Evolutionary conservation across 768 basidiomycete species (phyloP).

Genomic region (Neoboletus brunneissimus): DNA sequence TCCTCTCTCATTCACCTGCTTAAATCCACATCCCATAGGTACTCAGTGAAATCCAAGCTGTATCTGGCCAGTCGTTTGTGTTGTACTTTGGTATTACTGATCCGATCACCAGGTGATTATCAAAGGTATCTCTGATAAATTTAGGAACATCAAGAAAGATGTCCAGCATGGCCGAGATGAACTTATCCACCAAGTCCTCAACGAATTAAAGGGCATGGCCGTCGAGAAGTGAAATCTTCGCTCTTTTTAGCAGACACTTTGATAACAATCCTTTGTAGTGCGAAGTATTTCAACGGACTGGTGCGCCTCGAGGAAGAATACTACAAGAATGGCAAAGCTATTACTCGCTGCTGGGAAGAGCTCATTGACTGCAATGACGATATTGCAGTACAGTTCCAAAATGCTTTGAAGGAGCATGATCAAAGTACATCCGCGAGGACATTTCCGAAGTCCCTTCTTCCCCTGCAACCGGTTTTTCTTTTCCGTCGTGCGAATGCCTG

Average conservation of each 20-base stretch:
- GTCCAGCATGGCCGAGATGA: slow-evolving; percentile 43
- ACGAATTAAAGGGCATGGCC: slow-evolving; percentile 44
- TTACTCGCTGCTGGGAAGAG: slow-evolving; percentile 42
- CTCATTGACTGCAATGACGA: slow-evolving; percentile 40
- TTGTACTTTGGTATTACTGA: slow-evolving; percentile 14
- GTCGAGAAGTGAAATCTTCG: slow-evolving; percentile 22
- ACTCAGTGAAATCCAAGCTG: slow-evolving; percentile 50
- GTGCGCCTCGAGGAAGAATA: slow-evolving; percentile 58
- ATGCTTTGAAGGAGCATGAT: slow-evolving; percentile 47
- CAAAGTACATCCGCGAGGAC: slow-evolving; percentile 47
- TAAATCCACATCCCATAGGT: slow-evolving; percentile 33
- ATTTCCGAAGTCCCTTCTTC: slow-evolving; percentile 48
- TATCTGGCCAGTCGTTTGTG: slow-evolving; percentile 9
- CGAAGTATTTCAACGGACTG: slow-evolving; percentile 49
- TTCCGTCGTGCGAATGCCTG: slow-evolving; percentile 3
- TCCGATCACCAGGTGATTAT: slow-evolving; percentile 43
- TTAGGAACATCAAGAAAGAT: slow-evolving; percentile 46
- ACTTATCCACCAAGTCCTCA: slow-evolving; percentile 46
- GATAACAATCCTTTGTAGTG: slow-evolving; percentile 33
- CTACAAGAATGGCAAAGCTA: slow-evolving; percentile 38
- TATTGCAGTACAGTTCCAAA: slow-evolving; percentile 34
- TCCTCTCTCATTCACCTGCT: neutral
- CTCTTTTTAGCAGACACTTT: neutral
- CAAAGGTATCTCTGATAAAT: slow-evolving; percentile 44
- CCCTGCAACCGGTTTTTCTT: slow-evolving; percentile 18